A percentile compares a stretch with the other conserved stretches of the same genome.
phyloP scores from a whole-genome alignment of 2,329 filamentous ascomycete species.

The Diaporthe amygdali region DNA sequence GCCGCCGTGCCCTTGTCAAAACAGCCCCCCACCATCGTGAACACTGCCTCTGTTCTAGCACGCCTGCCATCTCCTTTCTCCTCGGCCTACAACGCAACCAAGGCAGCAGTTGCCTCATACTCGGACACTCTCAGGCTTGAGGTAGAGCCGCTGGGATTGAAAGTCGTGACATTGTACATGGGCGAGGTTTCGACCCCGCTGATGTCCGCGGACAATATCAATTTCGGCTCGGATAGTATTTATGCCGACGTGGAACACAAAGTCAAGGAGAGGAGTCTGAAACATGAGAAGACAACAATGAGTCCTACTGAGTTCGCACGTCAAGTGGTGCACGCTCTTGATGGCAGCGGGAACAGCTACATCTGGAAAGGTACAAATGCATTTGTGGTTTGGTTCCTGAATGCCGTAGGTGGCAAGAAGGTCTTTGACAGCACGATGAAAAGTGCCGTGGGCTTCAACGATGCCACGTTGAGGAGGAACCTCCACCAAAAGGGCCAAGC shows the following conservation, averaged over 20 bases:
- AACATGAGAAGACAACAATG: background rate
- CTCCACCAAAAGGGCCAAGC: background rate
- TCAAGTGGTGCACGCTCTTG: background rate
- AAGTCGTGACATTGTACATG: background rate
- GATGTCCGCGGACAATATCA: background rate
- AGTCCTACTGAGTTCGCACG: background rate
- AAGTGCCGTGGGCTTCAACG: background rate
- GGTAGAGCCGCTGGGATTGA: background rate
- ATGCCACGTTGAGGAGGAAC: background rate
- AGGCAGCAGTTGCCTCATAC: conserved; percentile 15
- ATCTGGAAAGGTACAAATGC: background rate
- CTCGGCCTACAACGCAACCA: conserved; percentile 11
- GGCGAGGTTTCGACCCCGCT: background rate
- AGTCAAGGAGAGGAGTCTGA: background rate
- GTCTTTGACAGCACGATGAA: background rate
- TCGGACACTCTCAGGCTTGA: conserved; percentile 3
- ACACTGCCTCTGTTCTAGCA: background rate
- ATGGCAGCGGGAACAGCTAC: background rate
- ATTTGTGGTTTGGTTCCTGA: background rate
- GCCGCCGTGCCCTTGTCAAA: background rate
- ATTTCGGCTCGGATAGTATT: background rate
- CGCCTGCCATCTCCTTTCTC: background rate
- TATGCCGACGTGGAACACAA: background rate
- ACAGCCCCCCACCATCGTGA: background rate
- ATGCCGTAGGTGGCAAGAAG: background rate